Conservation (phyloP, 345 rosid species). For the Bruguiera parviflora region DNA sequence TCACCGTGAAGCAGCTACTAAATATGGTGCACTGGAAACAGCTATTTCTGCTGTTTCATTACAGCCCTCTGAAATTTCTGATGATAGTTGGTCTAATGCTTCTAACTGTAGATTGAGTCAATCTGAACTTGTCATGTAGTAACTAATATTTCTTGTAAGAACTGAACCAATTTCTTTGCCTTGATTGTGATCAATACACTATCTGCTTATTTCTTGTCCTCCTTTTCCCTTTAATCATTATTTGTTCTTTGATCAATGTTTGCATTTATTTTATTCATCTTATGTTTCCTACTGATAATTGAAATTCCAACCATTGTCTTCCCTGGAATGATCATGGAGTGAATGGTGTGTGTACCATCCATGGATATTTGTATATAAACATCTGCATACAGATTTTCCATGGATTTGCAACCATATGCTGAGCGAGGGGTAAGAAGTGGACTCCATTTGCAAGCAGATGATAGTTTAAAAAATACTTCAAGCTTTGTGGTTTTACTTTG, state of each 20-base stretch:
- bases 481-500: background rate
- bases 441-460: background rate
- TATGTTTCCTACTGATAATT: no score
- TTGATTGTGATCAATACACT: background rate
- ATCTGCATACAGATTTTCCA: no score
- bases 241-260: no score
- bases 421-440: conserved; percentile 7
- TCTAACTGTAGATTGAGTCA: background rate
- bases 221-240: no score
- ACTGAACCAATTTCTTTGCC: background rate
- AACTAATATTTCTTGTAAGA: background rate
- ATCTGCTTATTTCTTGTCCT: no score
- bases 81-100: background rate
- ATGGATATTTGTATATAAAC: no score
- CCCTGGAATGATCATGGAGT: no score
- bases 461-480: background rate
- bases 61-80: background rate
- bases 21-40: conserved; percentile 14
- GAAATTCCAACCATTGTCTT: no score
- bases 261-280: no score
- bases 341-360: no score
- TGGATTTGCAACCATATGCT: background rate
- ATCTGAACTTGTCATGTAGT: conserved; percentile 1
- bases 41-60: conserved; percentile 31
- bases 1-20: conserved; percentile 28